Conservation (phyloP, 176 grass and related monocot genomes). For the Raddia distichophylla region DNA sequence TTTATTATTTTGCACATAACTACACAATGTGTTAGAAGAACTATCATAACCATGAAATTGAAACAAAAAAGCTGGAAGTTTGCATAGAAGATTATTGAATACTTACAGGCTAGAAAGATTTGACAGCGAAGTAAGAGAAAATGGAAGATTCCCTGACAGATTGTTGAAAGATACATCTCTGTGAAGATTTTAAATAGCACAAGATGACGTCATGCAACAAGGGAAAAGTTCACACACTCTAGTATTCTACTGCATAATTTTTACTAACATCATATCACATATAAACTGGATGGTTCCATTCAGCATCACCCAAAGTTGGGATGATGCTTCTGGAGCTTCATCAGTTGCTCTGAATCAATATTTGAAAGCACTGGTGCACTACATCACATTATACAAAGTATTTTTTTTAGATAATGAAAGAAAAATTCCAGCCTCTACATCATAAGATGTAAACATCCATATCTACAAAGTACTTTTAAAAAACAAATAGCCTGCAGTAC, state of each 20-base stretch:
- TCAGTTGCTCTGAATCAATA: not conserved
- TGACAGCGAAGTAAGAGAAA: slow-evolving; percentile 67
- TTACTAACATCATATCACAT: not conserved
- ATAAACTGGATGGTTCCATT: slow-evolving; percentile 11
- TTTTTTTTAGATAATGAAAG: no score
- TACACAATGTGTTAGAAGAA: slow-evolving; percentile 36
- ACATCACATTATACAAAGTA: no score
- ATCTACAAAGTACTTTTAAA: not conserved
- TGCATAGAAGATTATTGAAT: not conserved
- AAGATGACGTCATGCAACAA: slow-evolving; percentile 38
- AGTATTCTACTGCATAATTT: not conserved
- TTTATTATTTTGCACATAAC: slow-evolving; percentile 88
- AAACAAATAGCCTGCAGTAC: not conserved
- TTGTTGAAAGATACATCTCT: slow-evolving; percentile 96
- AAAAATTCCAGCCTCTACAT: no score
- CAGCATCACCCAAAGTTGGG: not conserved
- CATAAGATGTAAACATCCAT: no score
- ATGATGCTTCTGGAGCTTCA: not conserved
- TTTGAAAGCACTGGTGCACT: not conserved
- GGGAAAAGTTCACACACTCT: not conserved
- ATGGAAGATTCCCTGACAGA: slow-evolving; percentile 69
- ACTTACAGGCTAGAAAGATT: slow-evolving; percentile 92
- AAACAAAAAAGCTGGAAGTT: slow-evolving; percentile 18
- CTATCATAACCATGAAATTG: slow-evolving; percentile 28
- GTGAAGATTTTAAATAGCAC: slow-evolving; percentile 34